These are phyloP conservation scores for Berkeleyomyces rouxiae DNA, from an alignment of 2,329 filamentous ascomycete genomes.

Conservation along the genomic window DNA sequence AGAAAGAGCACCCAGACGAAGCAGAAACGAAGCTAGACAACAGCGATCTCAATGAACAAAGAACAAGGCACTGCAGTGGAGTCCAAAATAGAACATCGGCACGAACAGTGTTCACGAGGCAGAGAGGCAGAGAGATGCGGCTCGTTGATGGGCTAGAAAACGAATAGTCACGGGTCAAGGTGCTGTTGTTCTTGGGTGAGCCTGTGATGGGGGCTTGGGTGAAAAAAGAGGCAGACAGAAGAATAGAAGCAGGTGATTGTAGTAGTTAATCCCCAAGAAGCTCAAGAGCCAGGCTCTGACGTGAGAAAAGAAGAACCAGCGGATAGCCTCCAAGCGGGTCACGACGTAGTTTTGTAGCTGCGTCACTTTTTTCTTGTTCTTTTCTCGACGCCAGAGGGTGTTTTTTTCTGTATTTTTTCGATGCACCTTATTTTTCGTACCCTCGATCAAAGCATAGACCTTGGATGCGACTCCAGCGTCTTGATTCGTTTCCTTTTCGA, in stretches of 20 bases:
- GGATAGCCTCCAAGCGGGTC: slow-evolving; percentile 1
- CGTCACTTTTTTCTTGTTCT: background rate
- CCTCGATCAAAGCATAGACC: slow-evolving; percentile 9
- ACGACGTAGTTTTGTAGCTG: slow-evolving; percentile 11
- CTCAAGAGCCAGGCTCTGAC: slow-evolving; percentile 11
- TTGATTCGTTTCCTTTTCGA: slow-evolving; percentile 12
- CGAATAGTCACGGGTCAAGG: background rate
- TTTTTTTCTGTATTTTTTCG: background rate
- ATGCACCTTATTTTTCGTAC: background rate
- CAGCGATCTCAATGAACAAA: slow-evolving; percentile 6
- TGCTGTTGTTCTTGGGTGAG: background rate
- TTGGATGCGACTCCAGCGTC: slow-evolving; percentile 9
- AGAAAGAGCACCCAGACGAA: background rate
- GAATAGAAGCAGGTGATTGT: background rate
- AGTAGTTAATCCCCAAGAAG: background rate
- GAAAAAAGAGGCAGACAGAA: background rate
- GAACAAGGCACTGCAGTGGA: background rate
- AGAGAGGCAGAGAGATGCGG: background rate
- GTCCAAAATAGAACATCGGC: slow-evolving; percentile 1
- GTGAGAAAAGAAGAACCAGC: background rate
- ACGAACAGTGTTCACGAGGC: background rate
- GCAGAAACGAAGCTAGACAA: background rate
- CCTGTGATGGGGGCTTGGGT: background rate
- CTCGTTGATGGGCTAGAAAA: background rate
- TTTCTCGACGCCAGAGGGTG: background rate